A percentile compares a stretch with the other conserved stretches of the same genome.
Conservation (phyloP, 345 rosid species). For the Mangifera indica region DNA sequence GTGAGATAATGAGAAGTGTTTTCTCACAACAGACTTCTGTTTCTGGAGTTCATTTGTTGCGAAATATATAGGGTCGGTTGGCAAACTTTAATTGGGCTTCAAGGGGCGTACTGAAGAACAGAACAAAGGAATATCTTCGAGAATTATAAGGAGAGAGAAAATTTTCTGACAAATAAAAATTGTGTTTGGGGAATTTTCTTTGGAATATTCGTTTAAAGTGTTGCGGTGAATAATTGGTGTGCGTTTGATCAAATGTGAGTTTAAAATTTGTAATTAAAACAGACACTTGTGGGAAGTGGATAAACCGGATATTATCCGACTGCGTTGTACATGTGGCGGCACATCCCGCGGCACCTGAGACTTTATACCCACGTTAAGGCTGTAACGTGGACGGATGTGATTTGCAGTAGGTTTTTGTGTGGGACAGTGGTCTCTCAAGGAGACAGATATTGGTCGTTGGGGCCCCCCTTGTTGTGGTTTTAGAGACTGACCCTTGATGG, state of each 20-base stretch:
- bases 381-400: conserved; percentile 17
- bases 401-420: not conserved
- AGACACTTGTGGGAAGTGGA: conserved; percentile 13
- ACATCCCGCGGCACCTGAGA: conserved; percentile 42
- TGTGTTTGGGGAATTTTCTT: conserved; percentile 17
- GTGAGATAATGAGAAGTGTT: not conserved
- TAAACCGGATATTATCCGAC: conserved; percentile 29
- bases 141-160: not conserved
- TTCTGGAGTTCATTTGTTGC: not conserved
- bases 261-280: not conserved
- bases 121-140: not conserved
- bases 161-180: not conserved
- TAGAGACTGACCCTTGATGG: too few species aligned
- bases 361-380: conserved; percentile 23
- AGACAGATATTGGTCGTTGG: not conserved
- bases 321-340: conserved; percentile 16
- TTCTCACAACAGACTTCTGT: not conserved
- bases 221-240: not conserved
- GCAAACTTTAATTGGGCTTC: not conserved
- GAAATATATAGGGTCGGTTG: not conserved
- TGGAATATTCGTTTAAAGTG: conserved; percentile 36
- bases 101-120: not conserved
- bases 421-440: not conserved
- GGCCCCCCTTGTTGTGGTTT: too few species aligned
- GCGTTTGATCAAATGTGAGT: not conserved